Base-by-base conservation (phyloP, 1,284 basidiomycete species). In the Trametes versicolor region DNA sequence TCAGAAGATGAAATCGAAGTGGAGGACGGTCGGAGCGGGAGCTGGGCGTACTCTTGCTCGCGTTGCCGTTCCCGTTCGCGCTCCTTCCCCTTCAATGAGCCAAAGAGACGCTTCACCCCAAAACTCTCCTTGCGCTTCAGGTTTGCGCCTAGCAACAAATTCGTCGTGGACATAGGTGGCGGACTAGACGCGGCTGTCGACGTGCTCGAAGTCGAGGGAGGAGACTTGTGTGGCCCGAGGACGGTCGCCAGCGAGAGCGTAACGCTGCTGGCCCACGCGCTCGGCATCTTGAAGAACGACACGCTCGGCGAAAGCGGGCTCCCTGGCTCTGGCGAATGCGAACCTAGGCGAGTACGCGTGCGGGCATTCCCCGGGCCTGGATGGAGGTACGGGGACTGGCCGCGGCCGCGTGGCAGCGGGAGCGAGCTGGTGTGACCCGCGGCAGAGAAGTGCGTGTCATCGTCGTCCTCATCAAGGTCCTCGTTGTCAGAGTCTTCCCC, bases 81-180 rank as follows among this genome's bases (percentile, higher is more conserved):
- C 27, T 74, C 77, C 57, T 78, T 79, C 23, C 76, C 76, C 58
- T 78, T 79, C 13, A 69, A 58, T 32, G 73, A 62, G 2, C 70
- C 68, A 50, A 79, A 79, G 4, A 79, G 50, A 41, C 70, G 72
- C 32, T 74, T 71, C 9, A 77, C 66, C 6, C 74, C 74, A n/a
- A 75, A 74, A 62, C 74, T 74, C 61, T 77, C 75, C 56, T 71
- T 73, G 4, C 72, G 67, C 58, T 71, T 74, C 19, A 70, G 43
- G 2, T 41, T n/a, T 39, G 66, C 47, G 21, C 48, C 52, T 1
- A 59, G 23, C 6, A 41, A 25, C 1, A 32, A 41, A 1, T 4
- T n/a, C 13, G 52, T 5, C 21, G 39, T 39, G 5, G 54, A 29
- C 9, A 4, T 41, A 2, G 45, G 43, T 2, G 36, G 37, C 6